Conservation (phyloP, 2,329 filamentous ascomycete species). For the Pseudogymnoascus sp. region DNA sequence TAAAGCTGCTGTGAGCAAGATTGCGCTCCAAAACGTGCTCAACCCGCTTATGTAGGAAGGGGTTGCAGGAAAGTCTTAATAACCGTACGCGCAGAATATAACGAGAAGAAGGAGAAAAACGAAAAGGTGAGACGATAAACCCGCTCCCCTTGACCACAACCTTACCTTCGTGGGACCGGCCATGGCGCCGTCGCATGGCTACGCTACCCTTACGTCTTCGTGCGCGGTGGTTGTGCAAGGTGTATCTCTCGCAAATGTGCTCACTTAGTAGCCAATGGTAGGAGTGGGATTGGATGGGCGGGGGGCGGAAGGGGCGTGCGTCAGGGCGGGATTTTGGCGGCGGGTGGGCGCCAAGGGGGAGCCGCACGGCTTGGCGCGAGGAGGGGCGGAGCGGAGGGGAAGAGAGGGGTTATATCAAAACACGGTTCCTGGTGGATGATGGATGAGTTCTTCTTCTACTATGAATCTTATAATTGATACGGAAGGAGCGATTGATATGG, state of each 20-base stretch:
- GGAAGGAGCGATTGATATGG: not conserved
- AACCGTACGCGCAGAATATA: not conserved
- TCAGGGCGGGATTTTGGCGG: not conserved
- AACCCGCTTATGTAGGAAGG: not conserved
- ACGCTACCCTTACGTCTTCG: not conserved
- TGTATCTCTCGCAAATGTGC: constrained; percentile 9
- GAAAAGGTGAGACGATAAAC: not conserved
- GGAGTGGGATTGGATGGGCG: not conserved
- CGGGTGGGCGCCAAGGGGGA: not conserved
- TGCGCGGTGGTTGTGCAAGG: not conserved
- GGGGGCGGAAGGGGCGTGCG: not conserved
- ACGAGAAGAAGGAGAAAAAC: not conserved
- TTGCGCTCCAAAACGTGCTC: constrained; percentile 6
- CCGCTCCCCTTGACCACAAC: not conserved
- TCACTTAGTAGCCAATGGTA: constrained; percentile 7
- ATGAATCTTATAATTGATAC: not conserved
- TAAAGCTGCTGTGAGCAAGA: not conserved
- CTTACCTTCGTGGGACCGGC: not conserved
- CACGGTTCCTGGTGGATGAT: not conserved
- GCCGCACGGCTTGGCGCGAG: not conserved
- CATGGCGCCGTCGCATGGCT: not conserved
- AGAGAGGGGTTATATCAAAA: not conserved
- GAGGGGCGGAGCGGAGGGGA: not conserved
- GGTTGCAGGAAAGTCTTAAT: not conserved
- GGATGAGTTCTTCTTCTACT: not conserved